Evolutionary conservation across 1,284 basidiomycete genomes (phyloP).

Genomic region (Boletus semigastroideus): DNA sequence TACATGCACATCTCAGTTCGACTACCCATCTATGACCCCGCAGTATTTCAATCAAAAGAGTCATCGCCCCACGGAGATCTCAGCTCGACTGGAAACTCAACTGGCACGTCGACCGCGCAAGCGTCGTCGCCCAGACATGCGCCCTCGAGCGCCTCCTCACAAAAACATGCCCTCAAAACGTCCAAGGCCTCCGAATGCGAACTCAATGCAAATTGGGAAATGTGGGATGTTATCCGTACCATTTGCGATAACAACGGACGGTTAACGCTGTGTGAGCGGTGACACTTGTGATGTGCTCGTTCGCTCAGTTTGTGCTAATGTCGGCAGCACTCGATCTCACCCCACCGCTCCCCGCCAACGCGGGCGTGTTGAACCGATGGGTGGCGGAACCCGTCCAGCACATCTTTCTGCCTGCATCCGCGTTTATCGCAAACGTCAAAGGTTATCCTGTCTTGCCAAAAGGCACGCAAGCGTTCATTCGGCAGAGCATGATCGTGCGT

Average conservation of each 20-base stretch:
- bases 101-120: slow-evolving; percentile 24
- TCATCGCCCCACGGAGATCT: slow-evolving; percentile 29
- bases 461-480: slow-evolving; percentile 84
- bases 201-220: slow-evolving; percentile 90
- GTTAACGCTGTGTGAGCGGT: slow-evolving; percentile 79
- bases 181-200: slow-evolving; percentile 51
- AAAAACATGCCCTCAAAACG: slow-evolving; percentile 23
- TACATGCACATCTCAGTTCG: slow-evolving; percentile 79
- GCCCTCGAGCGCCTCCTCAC: slow-evolving; percentile 24
- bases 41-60: slow-evolving; percentile 46
- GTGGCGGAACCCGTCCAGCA: slow-evolving; percentile 87
- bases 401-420: slow-evolving; percentile 84
- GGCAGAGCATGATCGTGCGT: slow-evolving; percentile 82
- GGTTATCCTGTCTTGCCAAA: slow-evolving; percentile 97
- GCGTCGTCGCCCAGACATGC: slow-evolving; percentile 38
- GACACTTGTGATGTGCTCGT: slow-evolving; percentile 29
- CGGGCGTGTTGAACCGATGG: slow-evolving; percentile 81
- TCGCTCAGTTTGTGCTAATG: slow-evolving; percentile 12
- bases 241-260: slow-evolving; percentile 87
- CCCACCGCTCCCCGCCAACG: slow-evolving; percentile 74
- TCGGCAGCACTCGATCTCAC: slow-evolving; percentile 83
- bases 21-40: slow-evolving; percentile 81
- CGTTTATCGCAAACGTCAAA: slow-evolving; percentile 95
- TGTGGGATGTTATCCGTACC: slow-evolving; percentile 93
- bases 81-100: slow-evolving; percentile 13